Evolutionary conservation across 2,329 filamentous ascomycete species (phyloP).

Genomic region (Zymoseptoria tritici): DNA sequence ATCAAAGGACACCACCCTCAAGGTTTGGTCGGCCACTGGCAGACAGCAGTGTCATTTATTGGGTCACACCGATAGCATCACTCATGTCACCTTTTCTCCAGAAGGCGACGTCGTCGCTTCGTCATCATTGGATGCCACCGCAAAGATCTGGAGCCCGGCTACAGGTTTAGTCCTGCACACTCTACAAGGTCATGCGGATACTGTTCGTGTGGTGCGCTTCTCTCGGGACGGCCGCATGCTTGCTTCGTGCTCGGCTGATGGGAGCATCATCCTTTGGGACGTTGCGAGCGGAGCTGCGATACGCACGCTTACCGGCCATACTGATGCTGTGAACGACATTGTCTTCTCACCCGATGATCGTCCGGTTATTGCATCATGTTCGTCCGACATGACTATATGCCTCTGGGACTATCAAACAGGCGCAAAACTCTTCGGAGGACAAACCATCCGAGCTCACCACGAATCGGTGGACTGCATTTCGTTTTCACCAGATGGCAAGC

Average conservation of each 20-base stretch:
- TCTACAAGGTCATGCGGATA: background rate
- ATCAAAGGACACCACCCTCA: constrained; percentile 21
- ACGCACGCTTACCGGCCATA: background rate
- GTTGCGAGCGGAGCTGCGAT: background rate
- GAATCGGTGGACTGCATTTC: background rate
- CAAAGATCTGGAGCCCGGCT: constrained; percentile 22
- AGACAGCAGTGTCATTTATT: background rate
- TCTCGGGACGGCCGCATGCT: constrained; percentile 1
- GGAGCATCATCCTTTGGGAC: constrained; percentile 2
- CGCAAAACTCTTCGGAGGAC: background rate
- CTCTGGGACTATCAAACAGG: constrained; percentile 1
- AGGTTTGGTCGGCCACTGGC: constrained; percentile 17
- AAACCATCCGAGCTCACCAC: constrained; percentile 1
- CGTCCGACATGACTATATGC: background rate
- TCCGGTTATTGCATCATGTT: constrained; percentile 3
- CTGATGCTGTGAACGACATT: background rate
- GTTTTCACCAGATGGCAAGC: constrained; percentile 12
- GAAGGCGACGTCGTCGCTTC: constrained; percentile 23
- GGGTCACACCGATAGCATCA: constrained; percentile 18
- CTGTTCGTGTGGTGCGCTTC: constrained; percentile 1
- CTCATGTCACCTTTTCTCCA: constrained; percentile 22
- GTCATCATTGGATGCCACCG: constrained; percentile 19
- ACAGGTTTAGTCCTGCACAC: background rate
- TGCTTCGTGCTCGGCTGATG: constrained; percentile 4
- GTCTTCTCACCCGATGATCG: constrained; percentile 4